Evolutionary conservation across 1,284 basidiomycete genomes (phyloP), one percentile per base, ranked within the genome.

Genomic region (Coriolopsis trogii): DNA sequence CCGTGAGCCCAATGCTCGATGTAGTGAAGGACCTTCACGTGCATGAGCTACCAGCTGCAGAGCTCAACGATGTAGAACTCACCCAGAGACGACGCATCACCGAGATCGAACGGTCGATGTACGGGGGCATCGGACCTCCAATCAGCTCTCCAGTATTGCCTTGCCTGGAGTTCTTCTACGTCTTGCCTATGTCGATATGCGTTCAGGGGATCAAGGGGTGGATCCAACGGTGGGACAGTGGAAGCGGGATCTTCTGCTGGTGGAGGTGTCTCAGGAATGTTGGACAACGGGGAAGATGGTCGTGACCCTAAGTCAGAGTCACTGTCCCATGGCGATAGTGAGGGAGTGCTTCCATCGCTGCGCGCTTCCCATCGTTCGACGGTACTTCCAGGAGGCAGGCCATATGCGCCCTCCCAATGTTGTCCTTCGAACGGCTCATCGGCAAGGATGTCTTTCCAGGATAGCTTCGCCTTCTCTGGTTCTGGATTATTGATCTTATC

Each of bases 351-450:
- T 40, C 78, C 77, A 44, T 72, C 67, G 20, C 73, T 76, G 38
- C 63, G 63, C n/a, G 61, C 62, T 40, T 75, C 74, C 71, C 77
- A 76, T 26, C 68, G 63, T 44, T 75, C 73, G 4, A 72, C 66
- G 0, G 71, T 74, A 50, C 71, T 74, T 28, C 77, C 75, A 15
- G 67, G 58, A 28, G 72, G 73, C 24, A 80, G 56, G 18, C 73
- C 78, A 53, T 73, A 80, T 18, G 78, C 78, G 2, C 87, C 85
- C 64, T 88, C 76, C 87, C 88, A 89, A 58, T 90, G 88, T 53
- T 90, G 82, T 6, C 87, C 87, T 67, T 89, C 84, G 56, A 88
- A 87, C 2, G 88, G 87, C 47, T 91, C 89, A 60, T 89, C 88
- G 1, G 78, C 78, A 13, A 91, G 74, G 46, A 92, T 90, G n/a